These are phyloP conservation scores for Gossypium longicalyx DNA, from an alignment of 345 rosid genomes.

Conservation along the genomic window DNA sequence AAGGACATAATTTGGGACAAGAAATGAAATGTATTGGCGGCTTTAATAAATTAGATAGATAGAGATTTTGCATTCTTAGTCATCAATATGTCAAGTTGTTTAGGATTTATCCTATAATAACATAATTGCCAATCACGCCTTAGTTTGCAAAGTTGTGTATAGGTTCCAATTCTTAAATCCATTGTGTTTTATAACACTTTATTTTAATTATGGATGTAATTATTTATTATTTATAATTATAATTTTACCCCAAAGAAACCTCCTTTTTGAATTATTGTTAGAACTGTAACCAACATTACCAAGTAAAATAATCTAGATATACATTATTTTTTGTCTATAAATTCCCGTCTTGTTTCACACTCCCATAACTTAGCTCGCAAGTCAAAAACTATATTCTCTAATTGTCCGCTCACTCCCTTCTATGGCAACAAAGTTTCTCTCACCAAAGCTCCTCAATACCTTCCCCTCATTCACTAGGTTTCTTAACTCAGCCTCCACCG, in stretches of 20 bases:
- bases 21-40: not conserved
- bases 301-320: not conserved
- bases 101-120: not conserved
- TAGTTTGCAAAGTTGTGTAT: too few species aligned
- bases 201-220: too few species aligned
- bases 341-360: not conserved
- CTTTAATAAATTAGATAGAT: not conserved
- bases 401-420: not conserved
- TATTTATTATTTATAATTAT: not conserved
- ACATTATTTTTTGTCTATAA: not conserved
- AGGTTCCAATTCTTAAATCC: too few species aligned
- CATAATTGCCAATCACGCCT: not conserved
- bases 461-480: constrained; percentile 5
- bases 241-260: not conserved
- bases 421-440: constrained; percentile 13
- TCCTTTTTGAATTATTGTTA: not conserved
- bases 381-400: not conserved
- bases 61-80: not conserved
- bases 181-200: too few species aligned
- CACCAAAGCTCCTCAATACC: not conserved
- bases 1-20: too few species aligned
- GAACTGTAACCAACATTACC: not conserved
- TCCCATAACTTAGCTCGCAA: not conserved
- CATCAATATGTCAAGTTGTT: not conserved
- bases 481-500: constrained; percentile 11